Evolutionary conservation across 352 stramenopile species (phyloP).

Genomic region (Blastocystis sp.): DNA sequence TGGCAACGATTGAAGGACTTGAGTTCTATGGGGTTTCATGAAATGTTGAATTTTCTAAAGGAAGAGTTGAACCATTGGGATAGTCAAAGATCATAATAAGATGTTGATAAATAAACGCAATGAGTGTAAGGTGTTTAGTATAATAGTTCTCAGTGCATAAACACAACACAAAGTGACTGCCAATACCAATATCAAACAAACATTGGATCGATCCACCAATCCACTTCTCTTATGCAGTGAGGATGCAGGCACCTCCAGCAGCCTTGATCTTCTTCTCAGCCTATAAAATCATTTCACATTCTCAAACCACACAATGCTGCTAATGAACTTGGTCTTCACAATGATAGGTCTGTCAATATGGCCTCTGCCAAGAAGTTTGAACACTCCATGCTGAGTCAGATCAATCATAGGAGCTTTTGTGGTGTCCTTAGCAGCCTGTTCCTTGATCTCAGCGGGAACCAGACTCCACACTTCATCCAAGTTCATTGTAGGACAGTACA

Average conservation of each 20-base stretch:
- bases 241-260: slow-evolving; percentile 87
- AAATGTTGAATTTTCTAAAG: slow-evolving; percentile 13
- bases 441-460: slow-evolving; percentile 93
- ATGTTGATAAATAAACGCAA: neutral
- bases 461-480: slow-evolving; percentile 98
- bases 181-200: too few species aligned
- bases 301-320: slow-evolving; percentile 9
- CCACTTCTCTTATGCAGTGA: slow-evolving; percentile 37
- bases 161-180: too few species aligned
- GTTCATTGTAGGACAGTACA: slow-evolving; percentile 95
- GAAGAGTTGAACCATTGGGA: slow-evolving; percentile 19
- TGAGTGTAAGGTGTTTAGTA: too few species aligned
- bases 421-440: slow-evolving; percentile 84
- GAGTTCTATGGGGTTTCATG: neutral
- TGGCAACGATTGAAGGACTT: slow-evolving; percentile 21
- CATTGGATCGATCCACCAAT: neutral
- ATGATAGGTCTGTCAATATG: slow-evolving; percentile 40
- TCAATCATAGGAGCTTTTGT: slow-evolving; percentile 98
- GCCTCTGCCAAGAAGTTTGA: slow-evolving; percentile 43
- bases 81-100: neutral
- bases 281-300: neutral
- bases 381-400: slow-evolving; percentile 80
- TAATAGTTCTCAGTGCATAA: too few species aligned
- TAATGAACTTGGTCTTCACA: slow-evolving; percentile 54
- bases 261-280: slow-evolving; percentile 99